Percentiles rank a stretch among this genome's conserved stretches.
Evolutionary conservation across 495 filamentous ascomycete genomes (phyloP).

Genomic region (Staphylotrichum tortipilum): DNA sequence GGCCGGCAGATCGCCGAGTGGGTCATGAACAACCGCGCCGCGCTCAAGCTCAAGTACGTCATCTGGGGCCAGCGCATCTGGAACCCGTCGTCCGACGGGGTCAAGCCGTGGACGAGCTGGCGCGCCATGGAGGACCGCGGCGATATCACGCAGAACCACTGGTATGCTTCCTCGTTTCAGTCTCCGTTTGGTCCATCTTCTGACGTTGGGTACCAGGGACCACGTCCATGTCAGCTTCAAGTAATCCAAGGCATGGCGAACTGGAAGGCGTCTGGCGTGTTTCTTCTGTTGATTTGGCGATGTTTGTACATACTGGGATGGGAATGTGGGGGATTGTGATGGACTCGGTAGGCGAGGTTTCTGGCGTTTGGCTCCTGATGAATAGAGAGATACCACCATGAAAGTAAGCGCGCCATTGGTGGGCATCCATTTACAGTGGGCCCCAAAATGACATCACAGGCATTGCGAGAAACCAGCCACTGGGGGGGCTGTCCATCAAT

Average conservation of each 20-base stretch:
- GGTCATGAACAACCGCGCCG: constrained; percentile 34
- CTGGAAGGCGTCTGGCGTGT: too few species aligned
- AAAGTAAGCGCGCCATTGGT: too few species aligned
- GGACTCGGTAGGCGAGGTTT: too few species aligned
- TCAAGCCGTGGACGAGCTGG: constrained; percentile 32
- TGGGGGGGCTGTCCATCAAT: too few species aligned
- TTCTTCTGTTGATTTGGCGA: too few species aligned
- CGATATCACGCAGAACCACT: constrained; percentile 31
- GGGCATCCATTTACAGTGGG: too few species aligned
- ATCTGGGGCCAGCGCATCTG: constrained; percentile 44
- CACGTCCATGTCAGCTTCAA: constrained; percentile 11
- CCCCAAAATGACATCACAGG: too few species aligned
- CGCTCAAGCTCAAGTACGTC: constrained; percentile 37
- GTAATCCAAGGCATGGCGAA: too few species aligned
- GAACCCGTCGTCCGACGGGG: constrained; percentile 26
- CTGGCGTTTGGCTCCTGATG: too few species aligned
- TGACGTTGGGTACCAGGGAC: neutral
- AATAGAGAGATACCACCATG: too few species aligned
- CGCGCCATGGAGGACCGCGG: constrained; percentile 35
- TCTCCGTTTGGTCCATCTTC: neutral
- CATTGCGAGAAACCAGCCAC: too few species aligned
- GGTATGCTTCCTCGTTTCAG: constrained; percentile 16
- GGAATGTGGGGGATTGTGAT: too few species aligned
- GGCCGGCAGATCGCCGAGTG: constrained; percentile 38
- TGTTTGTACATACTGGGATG: neutral